phyloP scores from a whole-genome alignment of 108 stramenopile species.

The Aurantiochytrium sp. region DNA sequence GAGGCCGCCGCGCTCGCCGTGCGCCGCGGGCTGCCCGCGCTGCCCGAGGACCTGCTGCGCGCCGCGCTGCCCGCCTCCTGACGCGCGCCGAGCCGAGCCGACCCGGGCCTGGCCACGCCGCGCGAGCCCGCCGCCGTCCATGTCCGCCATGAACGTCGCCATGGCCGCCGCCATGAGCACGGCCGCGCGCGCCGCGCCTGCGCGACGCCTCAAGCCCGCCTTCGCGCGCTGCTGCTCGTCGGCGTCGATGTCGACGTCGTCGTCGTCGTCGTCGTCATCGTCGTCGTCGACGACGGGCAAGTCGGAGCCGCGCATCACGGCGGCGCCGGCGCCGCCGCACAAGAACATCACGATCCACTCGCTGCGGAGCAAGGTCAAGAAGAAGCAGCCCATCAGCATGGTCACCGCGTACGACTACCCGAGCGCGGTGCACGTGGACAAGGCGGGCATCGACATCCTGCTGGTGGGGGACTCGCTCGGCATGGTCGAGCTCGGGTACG shows the following conservation, averaged over 20 bases:
- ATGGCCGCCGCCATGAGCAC: too few relatives aligned
- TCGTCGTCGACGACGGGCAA: neutral
- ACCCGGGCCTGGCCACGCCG: neutral
- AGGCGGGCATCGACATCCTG: conserved; percentile 87
- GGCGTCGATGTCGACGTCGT: neutral
- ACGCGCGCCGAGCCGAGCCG: neutral
- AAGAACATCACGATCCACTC: neutral
- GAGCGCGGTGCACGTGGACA: conserved; percentile 86
- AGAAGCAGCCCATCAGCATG: neutral
- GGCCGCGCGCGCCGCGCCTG: too few relatives aligned
- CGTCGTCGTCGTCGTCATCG: neutral
- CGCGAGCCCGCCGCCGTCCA: neutral
- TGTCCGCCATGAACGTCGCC: too few relatives aligned
- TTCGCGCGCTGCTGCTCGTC: neutral
- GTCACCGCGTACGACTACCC: conserved; percentile 97
- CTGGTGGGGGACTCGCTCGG: conserved; percentile 60
- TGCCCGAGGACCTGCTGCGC: neutral
- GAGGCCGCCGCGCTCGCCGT: neutral
- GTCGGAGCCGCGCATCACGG: neutral
- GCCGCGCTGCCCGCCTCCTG: neutral
- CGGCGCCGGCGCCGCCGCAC: conserved; percentile 14
- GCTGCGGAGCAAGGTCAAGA: neutral
- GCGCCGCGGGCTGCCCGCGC: neutral
- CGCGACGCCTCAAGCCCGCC: too few relatives aligned
- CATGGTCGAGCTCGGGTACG: conserved; percentile 41